phyloP scores from a whole-genome alignment of 495 filamentous ascomycete species.

The Aspergillus sclerotioniger region DNA sequence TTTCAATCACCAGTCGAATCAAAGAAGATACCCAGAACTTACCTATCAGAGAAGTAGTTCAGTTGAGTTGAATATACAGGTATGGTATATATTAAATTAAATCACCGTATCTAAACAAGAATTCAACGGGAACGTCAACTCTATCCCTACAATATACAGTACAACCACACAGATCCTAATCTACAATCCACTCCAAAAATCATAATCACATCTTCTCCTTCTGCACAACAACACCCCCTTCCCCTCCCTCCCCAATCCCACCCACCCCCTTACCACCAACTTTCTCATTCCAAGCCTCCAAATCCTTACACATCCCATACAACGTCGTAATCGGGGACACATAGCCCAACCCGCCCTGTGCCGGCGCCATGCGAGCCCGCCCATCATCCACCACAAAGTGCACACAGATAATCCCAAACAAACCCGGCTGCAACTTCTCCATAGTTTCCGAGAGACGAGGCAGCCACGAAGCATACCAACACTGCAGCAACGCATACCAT shows the following conservation, averaged over 20 bases:
- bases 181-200: too few species aligned
- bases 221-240: neutral
- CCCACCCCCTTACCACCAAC: slow-evolving; percentile 17
- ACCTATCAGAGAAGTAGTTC: too few species aligned
- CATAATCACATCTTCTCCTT: neutral
- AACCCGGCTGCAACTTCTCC: slow-evolving; percentile 50
- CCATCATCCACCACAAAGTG: slow-evolving; percentile 50
- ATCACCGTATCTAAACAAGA: too few species aligned
- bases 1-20: too few species aligned
- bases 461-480: slow-evolving; percentile 41
- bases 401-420: slow-evolving; percentile 51
- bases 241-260: slow-evolving; percentile 12
- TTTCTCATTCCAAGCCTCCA: slow-evolving; percentile 26
- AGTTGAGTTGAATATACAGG: too few species aligned
- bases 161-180: too few species aligned
- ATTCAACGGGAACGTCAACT: too few species aligned
- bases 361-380: slow-evolving; percentile 38
- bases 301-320: slow-evolving; percentile 52
- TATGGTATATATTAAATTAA: too few species aligned
- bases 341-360: slow-evolving; percentile 53
- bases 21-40: too few species aligned
- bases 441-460: slow-evolving; percentile 42
- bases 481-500: slow-evolving; percentile 46
- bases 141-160: too few species aligned
- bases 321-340: slow-evolving; percentile 48